These are phyloP conservation scores for Colletotrichum agaves DNA, from an alignment of 2,329 filamentous ascomycete genomes.

Conservation along the genomic window DNA sequence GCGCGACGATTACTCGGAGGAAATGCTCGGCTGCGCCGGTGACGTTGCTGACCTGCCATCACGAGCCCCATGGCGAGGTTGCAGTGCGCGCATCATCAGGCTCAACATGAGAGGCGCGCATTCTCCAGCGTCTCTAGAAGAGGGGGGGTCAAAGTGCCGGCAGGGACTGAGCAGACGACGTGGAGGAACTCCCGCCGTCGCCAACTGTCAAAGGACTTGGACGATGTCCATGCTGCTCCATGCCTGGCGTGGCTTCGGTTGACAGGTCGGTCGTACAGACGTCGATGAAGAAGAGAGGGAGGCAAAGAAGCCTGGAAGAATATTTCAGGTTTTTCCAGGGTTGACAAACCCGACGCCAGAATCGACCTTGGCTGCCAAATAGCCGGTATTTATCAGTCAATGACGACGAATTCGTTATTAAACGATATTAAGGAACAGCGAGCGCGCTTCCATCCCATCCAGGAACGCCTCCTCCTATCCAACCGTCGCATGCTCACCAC, in stretches of 20 bases:
- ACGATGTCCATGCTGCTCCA: slow-evolving; percentile 4
- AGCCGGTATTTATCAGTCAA: not conserved
- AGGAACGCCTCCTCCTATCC: slow-evolving; percentile 20
- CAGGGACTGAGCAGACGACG: not conserved
- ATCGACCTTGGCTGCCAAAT: not conserved
- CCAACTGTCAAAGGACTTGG: not conserved
- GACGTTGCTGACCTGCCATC: slow-evolving; percentile 5
- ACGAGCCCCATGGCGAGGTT: slow-evolving; percentile 14
- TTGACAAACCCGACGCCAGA: not conserved
- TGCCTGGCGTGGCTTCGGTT: slow-evolving; percentile 22
- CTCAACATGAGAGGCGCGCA: not conserved
- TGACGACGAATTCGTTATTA: no score
- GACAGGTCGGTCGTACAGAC: slow-evolving; percentile 30
- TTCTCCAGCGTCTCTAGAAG: not conserved
- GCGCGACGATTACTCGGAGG: not conserved
- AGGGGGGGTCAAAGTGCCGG: not conserved
- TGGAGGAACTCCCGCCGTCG: not conserved
- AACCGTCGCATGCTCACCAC: slow-evolving; percentile 19
- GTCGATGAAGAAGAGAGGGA: not conserved
- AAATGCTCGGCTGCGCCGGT: not conserved
- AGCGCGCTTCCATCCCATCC: slow-evolving; percentile 21
- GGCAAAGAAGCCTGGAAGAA: not conserved
- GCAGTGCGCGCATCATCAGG: slow-evolving; percentile 6
- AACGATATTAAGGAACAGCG: slow-evolving; percentile 19
- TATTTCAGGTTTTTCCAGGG: not conserved